Percentiles rank a stretch among this genome's conserved stretches.
Conservation (phyloP, 163 green algal species). For the Scenedesmus sp. region DNA sequence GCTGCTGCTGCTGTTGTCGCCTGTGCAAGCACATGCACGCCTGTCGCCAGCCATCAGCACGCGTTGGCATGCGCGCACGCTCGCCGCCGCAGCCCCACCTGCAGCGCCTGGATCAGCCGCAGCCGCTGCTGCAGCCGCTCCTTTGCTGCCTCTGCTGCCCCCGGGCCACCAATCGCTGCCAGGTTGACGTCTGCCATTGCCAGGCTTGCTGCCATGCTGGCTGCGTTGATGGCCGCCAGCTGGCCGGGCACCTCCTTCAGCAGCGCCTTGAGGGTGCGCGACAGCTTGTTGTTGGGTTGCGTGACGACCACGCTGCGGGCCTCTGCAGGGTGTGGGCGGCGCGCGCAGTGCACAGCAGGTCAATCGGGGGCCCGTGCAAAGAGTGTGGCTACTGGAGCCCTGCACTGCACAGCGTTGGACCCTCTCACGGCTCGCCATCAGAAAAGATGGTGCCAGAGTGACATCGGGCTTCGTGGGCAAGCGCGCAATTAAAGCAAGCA, state of each 20-base stretch:
- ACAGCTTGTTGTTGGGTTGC: slow-evolving; percentile 72
- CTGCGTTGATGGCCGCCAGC: slow-evolving; percentile 55
- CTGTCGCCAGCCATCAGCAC: not conserved
- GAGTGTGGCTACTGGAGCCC: no score
- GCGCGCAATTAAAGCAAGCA: no score
- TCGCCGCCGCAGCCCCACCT: slow-evolving; percentile 40
- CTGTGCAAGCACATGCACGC: not conserved
- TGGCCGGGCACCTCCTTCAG: slow-evolving; percentile 62
- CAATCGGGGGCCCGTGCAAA: no score
- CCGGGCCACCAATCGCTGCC: slow-evolving; percentile 12
- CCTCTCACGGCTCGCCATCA: no score
- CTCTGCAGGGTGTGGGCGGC: slow-evolving; percentile 52
- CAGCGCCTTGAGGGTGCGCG: slow-evolving; percentile 72
- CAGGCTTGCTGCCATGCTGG: slow-evolving; percentile 60
- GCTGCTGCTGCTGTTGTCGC: no score
- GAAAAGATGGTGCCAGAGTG: no score
- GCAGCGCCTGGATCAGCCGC: slow-evolving; percentile 59
- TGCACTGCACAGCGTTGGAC: not conserved
- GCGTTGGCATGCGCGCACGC: not conserved
- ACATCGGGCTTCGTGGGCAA: no score
- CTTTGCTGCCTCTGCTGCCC: slow-evolving; percentile 6
- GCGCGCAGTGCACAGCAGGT: not conserved
- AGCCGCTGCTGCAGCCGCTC: slow-evolving; percentile 57
- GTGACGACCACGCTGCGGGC: slow-evolving; percentile 67
- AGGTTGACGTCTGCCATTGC: slow-evolving; percentile 53